Evolutionary conservation across 2,329 filamentous ascomycete genomes (phyloP), one percentile per base, ranked within the genome.

Genomic region (Elsinoe fawcettii): DNA sequence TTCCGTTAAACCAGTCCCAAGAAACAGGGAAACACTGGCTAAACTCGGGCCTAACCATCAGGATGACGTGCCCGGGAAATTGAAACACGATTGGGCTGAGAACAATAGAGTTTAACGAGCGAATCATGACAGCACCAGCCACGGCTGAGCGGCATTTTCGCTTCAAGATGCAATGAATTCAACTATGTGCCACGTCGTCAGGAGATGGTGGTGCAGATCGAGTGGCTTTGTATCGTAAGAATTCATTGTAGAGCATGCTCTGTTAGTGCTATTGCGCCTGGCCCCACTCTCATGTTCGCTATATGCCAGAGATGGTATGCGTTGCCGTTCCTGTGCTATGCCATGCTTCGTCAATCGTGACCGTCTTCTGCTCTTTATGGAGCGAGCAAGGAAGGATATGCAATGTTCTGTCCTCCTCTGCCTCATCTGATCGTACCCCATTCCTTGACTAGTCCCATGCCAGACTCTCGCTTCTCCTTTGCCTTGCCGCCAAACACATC

Each of bases 401-500:
- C 39, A 44, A 44, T 4, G n/a, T 25, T 16, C 5, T 51, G 7
- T 34, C 11, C 25, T 51, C 23, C 46, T n/a, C 25, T 43, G 18
- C 20, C 11, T 65, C 60, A 80, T 59, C 90, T 84, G 66, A 96
- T 96, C 56, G 91, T 84, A 53, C 87, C 87, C 87, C 88, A 93
- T 69, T 89, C 87, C 41, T 84, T 82, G 58, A 93, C 77, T 62
- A 80, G 80, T 53, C 76, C 76, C 49, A 85, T 84, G 43, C 87
- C 85, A 59, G 87, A 85, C 61, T 85, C 80, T 57, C 78, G 77
- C 59, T 82, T 79, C 54, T 56, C 54, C 23, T 86, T 85, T 25
- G 87, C 84, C 66, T 90, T 86, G 67, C 87, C 86, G 60, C 88
- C 90, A 74, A 99, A 99, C 1, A 93, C 87, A 59, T 93, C 93